Conservation (phyloP, 2,329 filamentous ascomycete genomes). For the Fusarium sp. region DNA sequence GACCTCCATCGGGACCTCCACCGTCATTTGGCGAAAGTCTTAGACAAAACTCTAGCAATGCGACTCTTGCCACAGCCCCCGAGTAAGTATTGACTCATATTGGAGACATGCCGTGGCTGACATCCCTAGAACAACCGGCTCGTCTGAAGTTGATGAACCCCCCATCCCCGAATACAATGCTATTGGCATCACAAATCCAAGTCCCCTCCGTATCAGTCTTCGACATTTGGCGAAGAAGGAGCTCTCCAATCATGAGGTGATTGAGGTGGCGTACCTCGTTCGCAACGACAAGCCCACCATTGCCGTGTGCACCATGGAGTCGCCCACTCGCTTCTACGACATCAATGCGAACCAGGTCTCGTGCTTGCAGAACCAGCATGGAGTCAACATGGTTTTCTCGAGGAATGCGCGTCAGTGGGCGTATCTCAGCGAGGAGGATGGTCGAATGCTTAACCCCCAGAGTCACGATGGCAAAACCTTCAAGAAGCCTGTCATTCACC, state of each 20-base stretch:
- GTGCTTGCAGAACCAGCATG: conserved; percentile 38
- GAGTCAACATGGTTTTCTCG: conserved; percentile 41
- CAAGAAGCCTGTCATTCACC: conserved; percentile 36
- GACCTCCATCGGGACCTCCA: neutral
- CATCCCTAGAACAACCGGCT: conserved; percentile 31
- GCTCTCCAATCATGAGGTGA: conserved; percentile 41
- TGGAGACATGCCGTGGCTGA: neutral
- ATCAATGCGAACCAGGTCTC: conserved; percentile 35
- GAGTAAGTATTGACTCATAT: conserved; percentile 15
- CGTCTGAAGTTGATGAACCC: conserved; percentile 37
- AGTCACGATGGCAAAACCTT: conserved; percentile 39
- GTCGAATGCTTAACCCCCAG: conserved; percentile 33
- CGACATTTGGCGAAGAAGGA: conserved; percentile 44
- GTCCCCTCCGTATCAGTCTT: conserved; percentile 40
- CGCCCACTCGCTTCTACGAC: conserved; percentile 44
- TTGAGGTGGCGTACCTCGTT: conserved; percentile 37
- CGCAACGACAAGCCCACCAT: conserved; percentile 35
- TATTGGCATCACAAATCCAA: conserved; percentile 42
- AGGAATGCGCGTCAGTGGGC: conserved; percentile 40
- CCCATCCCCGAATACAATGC: conserved; percentile 43
- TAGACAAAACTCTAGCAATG: conserved; percentile 17
- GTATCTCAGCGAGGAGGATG: conserved; percentile 42
- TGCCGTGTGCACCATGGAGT: conserved; percentile 41
- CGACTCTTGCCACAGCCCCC: conserved; percentile 10
- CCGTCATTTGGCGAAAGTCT: neutral